Conservation (phyloP, 2,329 filamentous ascomycete genomes). For the Nemania sp. region DNA sequence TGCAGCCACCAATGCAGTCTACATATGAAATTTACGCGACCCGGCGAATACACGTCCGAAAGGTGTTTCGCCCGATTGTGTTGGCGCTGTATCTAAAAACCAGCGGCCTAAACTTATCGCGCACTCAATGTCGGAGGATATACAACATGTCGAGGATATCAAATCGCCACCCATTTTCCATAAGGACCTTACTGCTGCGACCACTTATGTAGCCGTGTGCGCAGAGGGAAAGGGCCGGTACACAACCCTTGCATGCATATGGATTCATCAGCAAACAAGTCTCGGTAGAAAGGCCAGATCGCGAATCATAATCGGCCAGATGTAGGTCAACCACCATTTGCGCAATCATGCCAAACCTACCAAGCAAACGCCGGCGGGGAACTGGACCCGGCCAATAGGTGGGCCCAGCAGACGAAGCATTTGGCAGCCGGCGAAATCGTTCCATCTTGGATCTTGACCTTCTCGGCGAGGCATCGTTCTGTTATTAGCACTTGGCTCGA, state of each 20-base stretch:
- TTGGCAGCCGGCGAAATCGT: conserved; percentile 7
- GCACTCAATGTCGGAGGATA: conserved; percentile 9
- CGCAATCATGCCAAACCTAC: conserved; percentile 12
- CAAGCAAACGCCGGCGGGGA: not conserved
- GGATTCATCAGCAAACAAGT: conserved; percentile 1
- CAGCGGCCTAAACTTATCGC: conserved; percentile 4
- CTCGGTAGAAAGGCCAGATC: not conserved
- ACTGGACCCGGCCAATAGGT: not conserved
- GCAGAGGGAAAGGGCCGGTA: not conserved
- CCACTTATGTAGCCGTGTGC: conserved; percentile 10
- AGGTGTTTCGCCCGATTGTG: not conserved
- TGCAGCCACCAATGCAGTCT: conserved; percentile 18
- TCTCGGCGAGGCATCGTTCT: conserved; percentile 1
- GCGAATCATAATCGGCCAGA: conserved; percentile 19
- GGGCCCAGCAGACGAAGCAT: conserved; percentile 4
- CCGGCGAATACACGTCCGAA: conserved; percentile 10
- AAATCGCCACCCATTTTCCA: conserved; percentile 13
- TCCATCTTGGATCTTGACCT: conserved; percentile 9
- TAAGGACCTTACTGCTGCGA: conserved; percentile 10
- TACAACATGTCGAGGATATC: conserved; percentile 13
- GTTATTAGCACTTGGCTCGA: not conserved
- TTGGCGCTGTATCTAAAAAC: conserved; percentile 2
- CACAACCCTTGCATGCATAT: conserved; percentile 10
- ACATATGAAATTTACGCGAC: conserved; percentile 10
- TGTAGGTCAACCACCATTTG: conserved; percentile 17